Evolutionary conservation across 108 stramenopile species (phyloP).

Genomic region (Nitzschia sp.): DNA sequence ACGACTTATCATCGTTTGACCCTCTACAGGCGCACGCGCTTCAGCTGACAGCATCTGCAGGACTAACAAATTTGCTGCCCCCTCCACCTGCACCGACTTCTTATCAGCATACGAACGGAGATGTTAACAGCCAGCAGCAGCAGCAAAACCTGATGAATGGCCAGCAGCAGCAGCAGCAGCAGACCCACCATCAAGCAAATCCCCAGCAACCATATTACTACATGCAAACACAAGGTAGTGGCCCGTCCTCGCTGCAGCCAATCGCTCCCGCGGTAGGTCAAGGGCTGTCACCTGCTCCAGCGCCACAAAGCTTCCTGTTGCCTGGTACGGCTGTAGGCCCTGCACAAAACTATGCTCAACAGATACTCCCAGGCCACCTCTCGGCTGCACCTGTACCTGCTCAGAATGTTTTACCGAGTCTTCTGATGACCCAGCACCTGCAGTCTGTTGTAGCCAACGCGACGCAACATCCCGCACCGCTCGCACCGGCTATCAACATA

Average conservation of each 20-base stretch:
- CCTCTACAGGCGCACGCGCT: slow-evolving; percentile 38
- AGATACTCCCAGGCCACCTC: not conserved
- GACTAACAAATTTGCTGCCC: slow-evolving; percentile 10
- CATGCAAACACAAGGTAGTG: not conserved
- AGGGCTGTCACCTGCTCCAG: not conserved
- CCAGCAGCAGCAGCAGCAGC: not conserved
- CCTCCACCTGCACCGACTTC: not conserved
- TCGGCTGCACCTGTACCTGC: not conserved
- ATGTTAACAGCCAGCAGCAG: not conserved
- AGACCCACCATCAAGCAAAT: not conserved
- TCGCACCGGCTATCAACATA: not conserved
- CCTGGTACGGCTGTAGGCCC: not conserved
- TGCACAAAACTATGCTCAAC: not conserved
- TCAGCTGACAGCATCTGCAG: slow-evolving; percentile 44
- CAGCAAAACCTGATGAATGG: not conserved
- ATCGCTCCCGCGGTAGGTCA: not conserved
- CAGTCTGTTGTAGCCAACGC: slow-evolving; percentile 3
- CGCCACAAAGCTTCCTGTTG: not conserved
- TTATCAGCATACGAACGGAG: not conserved
- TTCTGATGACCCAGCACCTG: slow-evolving; percentile 6
- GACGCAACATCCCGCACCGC: not conserved
- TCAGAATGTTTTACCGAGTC: not conserved
- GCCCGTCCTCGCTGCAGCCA: not conserved
- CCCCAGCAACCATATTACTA: slow-evolving; percentile 3
- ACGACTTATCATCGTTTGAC: slow-evolving; percentile 37